phyloP scores from a whole-genome alignment of 345 rosid genomes.

The Aurinia saxatilis region DNA sequence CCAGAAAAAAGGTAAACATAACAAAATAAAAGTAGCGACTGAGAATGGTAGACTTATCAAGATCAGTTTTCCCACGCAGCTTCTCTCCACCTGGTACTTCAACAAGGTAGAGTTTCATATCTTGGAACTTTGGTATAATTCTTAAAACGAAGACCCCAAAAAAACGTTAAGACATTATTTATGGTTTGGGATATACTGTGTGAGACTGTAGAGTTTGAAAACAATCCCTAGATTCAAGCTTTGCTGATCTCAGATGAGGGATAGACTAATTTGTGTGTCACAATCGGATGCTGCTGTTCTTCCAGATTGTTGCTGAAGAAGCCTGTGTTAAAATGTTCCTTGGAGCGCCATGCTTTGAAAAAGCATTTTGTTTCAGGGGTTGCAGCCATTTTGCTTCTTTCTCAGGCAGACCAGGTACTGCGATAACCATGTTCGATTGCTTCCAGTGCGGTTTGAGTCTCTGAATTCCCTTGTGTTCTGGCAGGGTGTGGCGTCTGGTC shows the following conservation, averaged over 20 bases:
- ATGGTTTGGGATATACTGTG: no score
- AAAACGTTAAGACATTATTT: no score
- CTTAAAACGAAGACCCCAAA: no score
- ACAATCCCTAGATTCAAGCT: neutral
- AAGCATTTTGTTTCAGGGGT: conserved; percentile 45
- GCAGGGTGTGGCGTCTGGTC: conserved; percentile 52
- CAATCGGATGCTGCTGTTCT: conserved; percentile 24
- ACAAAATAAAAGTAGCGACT: neutral
- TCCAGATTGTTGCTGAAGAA: conserved; percentile 19
- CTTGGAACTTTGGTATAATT: no score
- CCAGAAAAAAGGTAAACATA: neutral
- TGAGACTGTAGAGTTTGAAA: no score
- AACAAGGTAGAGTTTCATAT: conserved; percentile 1
- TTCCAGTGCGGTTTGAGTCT: neutral
- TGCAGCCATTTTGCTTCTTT: conserved; percentile 52
- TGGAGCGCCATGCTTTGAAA: conserved; percentile 31
- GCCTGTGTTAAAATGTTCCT: conserved; percentile 35
- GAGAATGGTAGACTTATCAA: conserved; percentile 10
- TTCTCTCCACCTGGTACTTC: conserved; percentile 12
- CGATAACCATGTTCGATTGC: neutral
- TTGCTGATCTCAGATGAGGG: neutral
- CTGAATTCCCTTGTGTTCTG: neutral
- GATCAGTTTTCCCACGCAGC: neutral
- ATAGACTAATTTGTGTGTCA: no score
- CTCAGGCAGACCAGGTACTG: conserved; percentile 57